Percentiles rank a stretch among this genome's conserved stretches.
These are phyloP conservation scores for Viola pubescens DNA, from an alignment of 441 rosid genomes.

Conservation along the genomic window DNA sequence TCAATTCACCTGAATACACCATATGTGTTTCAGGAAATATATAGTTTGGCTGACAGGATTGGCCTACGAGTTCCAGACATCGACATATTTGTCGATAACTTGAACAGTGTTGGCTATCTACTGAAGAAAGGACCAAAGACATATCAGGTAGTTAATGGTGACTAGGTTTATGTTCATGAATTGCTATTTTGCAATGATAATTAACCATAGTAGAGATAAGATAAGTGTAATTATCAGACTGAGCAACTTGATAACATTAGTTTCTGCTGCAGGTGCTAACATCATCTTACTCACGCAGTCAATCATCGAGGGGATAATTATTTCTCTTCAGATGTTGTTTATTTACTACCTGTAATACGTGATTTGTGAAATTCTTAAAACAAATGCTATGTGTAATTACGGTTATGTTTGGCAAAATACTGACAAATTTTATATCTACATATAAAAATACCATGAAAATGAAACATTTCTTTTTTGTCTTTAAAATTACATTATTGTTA, in stretches of 20 bases:
- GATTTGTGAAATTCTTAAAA: too few species aligned
- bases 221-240: background rate
- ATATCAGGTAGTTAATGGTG: slow-evolving; percentile 57
- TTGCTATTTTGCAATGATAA: background rate
- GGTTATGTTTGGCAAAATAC: too few species aligned
- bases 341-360: background rate
- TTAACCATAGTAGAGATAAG: background rate
- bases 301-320: slow-evolving; percentile 40
- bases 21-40: slow-evolving; percentile 66
- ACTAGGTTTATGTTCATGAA: background rate
- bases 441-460: too few species aligned
- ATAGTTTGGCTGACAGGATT: slow-evolving; percentile 91
- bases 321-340: background rate
- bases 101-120: slow-evolving; percentile 76
- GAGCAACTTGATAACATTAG: background rate
- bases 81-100: slow-evolving; percentile 84
- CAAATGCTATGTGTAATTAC: too few species aligned
- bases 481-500: too few species aligned
- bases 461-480: too few species aligned
- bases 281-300: slow-evolving; percentile 76
- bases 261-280: slow-evolving; percentile 61
- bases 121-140: slow-evolving; percentile 93
- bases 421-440: too few species aligned
- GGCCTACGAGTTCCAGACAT: slow-evolving; percentile 88
- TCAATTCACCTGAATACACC: slow-evolving; percentile 4